Conservation (phyloP, 768 basidiomycete genomes). For the Collybia sordida region DNA sequence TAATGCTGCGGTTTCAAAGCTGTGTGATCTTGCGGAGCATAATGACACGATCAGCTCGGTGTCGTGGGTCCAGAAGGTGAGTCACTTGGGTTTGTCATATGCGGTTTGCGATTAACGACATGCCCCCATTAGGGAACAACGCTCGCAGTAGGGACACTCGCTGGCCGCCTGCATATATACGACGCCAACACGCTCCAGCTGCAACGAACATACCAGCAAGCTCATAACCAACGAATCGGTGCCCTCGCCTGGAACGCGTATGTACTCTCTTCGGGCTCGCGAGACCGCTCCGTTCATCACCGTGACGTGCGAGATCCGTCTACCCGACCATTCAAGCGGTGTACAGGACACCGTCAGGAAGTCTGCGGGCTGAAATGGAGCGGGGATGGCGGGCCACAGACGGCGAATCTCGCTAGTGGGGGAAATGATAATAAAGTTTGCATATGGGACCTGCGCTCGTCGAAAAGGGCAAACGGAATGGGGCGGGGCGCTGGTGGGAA, state of each 20-base stretch:
- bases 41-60: slow-evolving; percentile 83
- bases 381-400: slow-evolving; percentile 36
- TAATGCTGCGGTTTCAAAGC: slow-evolving; percentile 87
- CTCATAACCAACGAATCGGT: slow-evolving; percentile 88
- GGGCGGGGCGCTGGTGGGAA: slow-evolving; percentile 15
- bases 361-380: slow-evolving; percentile 97
- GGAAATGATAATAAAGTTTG: slow-evolving; percentile 99
- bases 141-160: slow-evolving; percentile 91
- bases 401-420: slow-evolving; percentile 80
- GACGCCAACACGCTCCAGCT: slow-evolving; percentile 78
- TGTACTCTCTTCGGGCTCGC: slow-evolving; percentile 85
- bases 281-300: slow-evolving; percentile 89
- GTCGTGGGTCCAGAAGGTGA: slow-evolving; percentile 83
- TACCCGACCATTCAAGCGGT: slow-evolving; percentile 64
- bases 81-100: background rate
- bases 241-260: slow-evolving; percentile 92
- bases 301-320: slow-evolving; percentile 83
- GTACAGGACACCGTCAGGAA: slow-evolving; percentile 83
- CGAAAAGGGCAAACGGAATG: slow-evolving; percentile 20
- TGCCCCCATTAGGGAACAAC: slow-evolving; percentile 62
- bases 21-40: slow-evolving; percentile 76
- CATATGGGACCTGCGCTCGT: slow-evolving; percentile 88
- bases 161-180: slow-evolving; percentile 89
- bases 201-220: slow-evolving; percentile 79
- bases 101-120: slow-evolving; percentile 3